Base-by-base conservation (phyloP, 129 eudicot species). In the Ambrosia artemisiifolia region DNA sequence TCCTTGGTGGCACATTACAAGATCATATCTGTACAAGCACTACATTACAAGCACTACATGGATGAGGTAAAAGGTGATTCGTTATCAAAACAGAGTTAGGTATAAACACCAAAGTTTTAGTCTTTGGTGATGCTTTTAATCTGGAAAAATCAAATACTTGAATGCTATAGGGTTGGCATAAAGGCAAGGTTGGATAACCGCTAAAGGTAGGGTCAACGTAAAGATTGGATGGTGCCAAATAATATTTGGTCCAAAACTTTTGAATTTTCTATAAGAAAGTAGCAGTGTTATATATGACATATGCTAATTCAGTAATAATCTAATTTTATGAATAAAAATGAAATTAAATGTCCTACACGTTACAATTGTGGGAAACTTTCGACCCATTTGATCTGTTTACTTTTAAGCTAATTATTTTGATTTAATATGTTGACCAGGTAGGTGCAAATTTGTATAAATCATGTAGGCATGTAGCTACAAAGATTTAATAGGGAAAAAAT, bases 31-130 rank as follows among this genome's bases (percentile, higher is more conserved):
- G 43, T 36, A 36, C 34, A 68, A 43, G 65, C 50, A 38, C 38
- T 55, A 61, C 30, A 74, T 50, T 36, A 36, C 34, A 68, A 43
- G 65, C 50, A 38, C 38, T 55, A 61, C 30, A 74, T 50, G 62
- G 63, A 71, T 46, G 46, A 69, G 76, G 57, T 46, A 73, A 75
- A 80, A 61, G 71, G 73, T 63, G 47, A 63, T 33, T 69, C 6
- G 33, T 32, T 68, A 69, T 55, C 32, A 74, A 40, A 54, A 69
- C 43, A 75, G 61, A 67, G 35, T 68, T 70, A 69, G 75, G 72
- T 62, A 63, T 67, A 74, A 74, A 70, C 20, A 74, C 49, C 60
- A 38, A 72, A 11, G 38, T 36, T 18, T 61, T 73, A 73, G 64
- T 38, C 70, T 43, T 53, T 3, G 49, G 67, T 54, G 28, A 63